Base-by-base conservation (phyloP, 495 filamentous ascomycete species). In the Opeltia flavorubescens region DNA sequence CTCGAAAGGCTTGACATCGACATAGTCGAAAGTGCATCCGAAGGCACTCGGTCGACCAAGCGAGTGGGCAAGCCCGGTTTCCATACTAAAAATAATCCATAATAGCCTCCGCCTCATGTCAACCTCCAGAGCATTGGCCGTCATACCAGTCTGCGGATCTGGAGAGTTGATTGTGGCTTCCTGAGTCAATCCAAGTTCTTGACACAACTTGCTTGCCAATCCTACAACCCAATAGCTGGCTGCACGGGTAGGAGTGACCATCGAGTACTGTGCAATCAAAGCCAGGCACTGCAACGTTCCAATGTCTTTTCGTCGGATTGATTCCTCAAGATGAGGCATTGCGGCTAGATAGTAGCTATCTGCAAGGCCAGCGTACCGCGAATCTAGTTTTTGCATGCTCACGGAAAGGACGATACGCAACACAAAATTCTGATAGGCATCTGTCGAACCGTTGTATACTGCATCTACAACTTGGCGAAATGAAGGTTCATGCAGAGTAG, bases 271-370 rank as follows among this genome's bases (percentile, higher is more conserved):
- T 17, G 78, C 86, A 62, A 95, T 87, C 11, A 96, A 61, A 0
- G 81, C 73, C 36, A 94, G 75, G 52, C 88, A 94, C 62, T 96
- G 89, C n/a, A 96, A 65, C 0, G 89, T 88, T 55, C 76, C 81
- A 13, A 94, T 58, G 56, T 95, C 83, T 71, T 89, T 93, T 12
- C 77, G 74, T 48, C 77, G 74, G 30, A 95, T 68, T 11, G 88
- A 77, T 1, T 72, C 73, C 54, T 95, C 85, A 38, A 95, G 73
- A 51, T 77, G 82, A 26, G 77, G 77, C 58, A 95, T 73, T 9
- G 89, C 89, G 12, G 86, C 82, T 4, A 93, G 74, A 56, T 94
- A 96, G 63, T 88, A 94, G 54, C 83, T 84, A 60, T 96, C 88
- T 27, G 89, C 89, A 29, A 94, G 69, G 36, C 84, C 84, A 29